These are phyloP conservation scores for Kluyveromyces lactis DNA, from an alignment of 805 yeast species.

Conservation along the genomic window DNA sequence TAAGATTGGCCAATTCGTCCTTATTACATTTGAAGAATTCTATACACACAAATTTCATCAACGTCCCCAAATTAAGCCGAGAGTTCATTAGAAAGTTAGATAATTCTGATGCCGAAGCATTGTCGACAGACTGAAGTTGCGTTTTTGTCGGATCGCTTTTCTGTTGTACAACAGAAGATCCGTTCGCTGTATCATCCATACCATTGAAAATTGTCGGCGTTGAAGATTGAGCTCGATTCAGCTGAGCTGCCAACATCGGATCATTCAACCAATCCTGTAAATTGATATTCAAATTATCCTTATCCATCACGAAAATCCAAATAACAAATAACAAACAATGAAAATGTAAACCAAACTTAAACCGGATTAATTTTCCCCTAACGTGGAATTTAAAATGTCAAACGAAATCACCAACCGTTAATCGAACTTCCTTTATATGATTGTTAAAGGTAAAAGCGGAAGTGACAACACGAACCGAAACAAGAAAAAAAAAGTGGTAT, in stretches of 20 bases:
- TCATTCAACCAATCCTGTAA: conserved; percentile 4
- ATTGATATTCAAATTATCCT: conserved; percentile 3
- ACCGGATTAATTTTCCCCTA: no score
- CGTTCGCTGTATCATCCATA: not conserved
- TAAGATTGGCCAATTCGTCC: conserved; percentile 8
- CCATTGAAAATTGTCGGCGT: conserved; percentile 2
- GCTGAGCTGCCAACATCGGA: conserved; percentile 5
- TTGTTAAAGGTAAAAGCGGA: no score
- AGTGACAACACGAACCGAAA: no score
- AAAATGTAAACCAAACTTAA: not conserved
- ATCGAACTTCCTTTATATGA: no score
- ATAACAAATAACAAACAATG: no score
- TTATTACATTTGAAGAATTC: conserved; percentile 5
- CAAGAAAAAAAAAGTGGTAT: no score
- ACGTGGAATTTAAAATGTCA: no score
- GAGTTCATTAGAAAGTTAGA: conserved; percentile 1
- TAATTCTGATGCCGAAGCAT: conserved; percentile 1
- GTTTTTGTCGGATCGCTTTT: not conserved
- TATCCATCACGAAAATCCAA: conserved; percentile 2
- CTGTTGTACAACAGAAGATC: not conserved
- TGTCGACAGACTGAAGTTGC: not conserved
- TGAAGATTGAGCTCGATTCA: conserved; percentile 2
- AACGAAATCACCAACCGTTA: no score
- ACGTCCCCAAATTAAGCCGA: conserved; percentile 2
- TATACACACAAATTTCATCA: conserved; percentile 4